Conservation (phyloP, 2,329 filamentous ascomycete species). For the Fonsecaea nubica region DNA sequence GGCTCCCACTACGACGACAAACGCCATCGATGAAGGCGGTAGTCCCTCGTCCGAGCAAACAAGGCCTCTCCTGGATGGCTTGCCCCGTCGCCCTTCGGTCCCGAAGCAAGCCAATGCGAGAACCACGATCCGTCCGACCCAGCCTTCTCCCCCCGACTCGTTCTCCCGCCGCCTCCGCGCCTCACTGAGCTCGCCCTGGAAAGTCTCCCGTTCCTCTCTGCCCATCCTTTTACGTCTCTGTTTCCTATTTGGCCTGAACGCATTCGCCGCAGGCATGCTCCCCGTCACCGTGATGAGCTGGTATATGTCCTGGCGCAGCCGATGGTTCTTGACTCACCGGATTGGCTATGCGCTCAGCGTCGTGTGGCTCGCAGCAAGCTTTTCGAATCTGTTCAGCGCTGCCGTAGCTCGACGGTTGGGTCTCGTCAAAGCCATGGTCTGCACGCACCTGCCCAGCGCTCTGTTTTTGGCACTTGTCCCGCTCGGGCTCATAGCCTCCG, state of each 20-base stretch:
- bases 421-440: conserved; percentile 72
- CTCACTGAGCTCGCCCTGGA: conserved; percentile 38
- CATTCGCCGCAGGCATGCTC: conserved; percentile 73
- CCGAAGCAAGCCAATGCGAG: conserved; percentile 11
- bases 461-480: conserved; percentile 70
- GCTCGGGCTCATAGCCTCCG: conserved; percentile 61
- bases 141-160: conserved; percentile 12
- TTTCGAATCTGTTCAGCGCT: conserved; percentile 59
- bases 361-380: conserved; percentile 57
- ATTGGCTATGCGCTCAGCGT: conserved; percentile 51
- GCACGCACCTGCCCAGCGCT: conserved; percentile 73
- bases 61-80: conserved; percentile 16
- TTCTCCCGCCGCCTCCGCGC: conserved; percentile 22
- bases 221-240: conserved; percentile 68
- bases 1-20: conserved; percentile 22
- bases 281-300: conserved; percentile 56
- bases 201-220: conserved; percentile 55
- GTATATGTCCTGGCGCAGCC: conserved; percentile 39
- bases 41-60: conserved; percentile 32
- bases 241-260: conserved; percentile 70
- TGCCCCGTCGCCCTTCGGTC: conserved; percentile 14
- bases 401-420: conserved; percentile 70
- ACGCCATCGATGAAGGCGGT: conserved; percentile 27
- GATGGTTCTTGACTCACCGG: conserved; percentile 40
- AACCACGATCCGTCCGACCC: conserved; percentile 21